Conservation (phyloP, 2,329 filamentous ascomycete genomes). For the Macrophomina pseudophaseolina region DNA sequence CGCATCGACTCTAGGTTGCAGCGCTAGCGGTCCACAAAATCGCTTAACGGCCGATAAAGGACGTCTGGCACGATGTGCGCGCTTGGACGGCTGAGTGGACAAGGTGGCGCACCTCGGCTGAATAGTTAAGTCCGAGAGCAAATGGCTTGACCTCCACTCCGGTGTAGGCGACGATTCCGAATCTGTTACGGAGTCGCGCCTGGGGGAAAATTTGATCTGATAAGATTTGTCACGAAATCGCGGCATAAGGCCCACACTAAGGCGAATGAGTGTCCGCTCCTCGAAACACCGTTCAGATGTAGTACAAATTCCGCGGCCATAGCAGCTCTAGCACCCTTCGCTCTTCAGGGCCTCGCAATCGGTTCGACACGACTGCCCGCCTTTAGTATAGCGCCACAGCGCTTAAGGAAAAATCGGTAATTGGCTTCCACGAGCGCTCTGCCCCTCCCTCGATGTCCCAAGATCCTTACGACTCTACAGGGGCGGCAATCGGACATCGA, state of each 20-base stretch:
- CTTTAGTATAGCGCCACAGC: constrained; percentile 3
- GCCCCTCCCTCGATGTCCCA: not conserved
- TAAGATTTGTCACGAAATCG: constrained; percentile 16
- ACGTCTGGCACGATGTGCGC: constrained; percentile 2
- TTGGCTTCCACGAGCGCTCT: not conserved
- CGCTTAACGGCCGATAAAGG: not conserved
- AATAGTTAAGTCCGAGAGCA: not conserved
- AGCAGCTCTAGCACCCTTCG: not conserved
- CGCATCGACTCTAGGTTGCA: not conserved
- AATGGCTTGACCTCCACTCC: not conserved
- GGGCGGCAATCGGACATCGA: not conserved
- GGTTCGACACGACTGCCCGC: not conserved
- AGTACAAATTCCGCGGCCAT: constrained; percentile 5
- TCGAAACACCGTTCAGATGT: not conserved
- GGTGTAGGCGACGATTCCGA: not conserved
- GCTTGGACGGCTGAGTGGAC: constrained; percentile 2
- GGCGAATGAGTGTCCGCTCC: not conserved
- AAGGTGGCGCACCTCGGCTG: not conserved
- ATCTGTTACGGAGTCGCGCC: not conserved
- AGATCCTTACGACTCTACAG: not conserved
- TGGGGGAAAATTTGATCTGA: not conserved
- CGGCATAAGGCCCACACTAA: not conserved
- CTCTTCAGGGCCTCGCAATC: not conserved
- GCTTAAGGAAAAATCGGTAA: not conserved
- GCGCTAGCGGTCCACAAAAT: not conserved